Percentiles rank a stretch among this genome's conserved stretches.
These are phyloP conservation scores for Sutorius eximius DNA, from an alignment of 1,284 basidiomycete species.

Conservation along the genomic window DNA sequence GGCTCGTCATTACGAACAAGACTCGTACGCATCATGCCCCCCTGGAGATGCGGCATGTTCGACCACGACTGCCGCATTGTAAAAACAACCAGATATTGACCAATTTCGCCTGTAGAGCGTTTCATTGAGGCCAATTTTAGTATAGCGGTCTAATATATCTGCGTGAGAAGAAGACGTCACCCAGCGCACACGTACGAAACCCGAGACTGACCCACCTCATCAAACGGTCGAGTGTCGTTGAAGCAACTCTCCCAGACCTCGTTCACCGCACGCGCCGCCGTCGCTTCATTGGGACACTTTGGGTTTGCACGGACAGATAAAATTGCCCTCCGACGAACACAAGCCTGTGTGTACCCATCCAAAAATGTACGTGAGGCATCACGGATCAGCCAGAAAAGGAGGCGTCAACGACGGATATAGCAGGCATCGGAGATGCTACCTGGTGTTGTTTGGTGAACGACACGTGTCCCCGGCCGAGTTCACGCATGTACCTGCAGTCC, in stretches of 20 bases:
- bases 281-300: constrained; percentile 70
- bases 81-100: background rate
- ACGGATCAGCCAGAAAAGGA: constrained; percentile 7
- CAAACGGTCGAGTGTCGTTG: constrained; percentile 93
- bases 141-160: constrained; percentile 33
- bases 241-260: constrained; percentile 98
- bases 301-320: constrained; percentile 82
- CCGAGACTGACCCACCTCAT: constrained; percentile 69
- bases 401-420: constrained; percentile 11
- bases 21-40: background rate
- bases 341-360: constrained; percentile 54
- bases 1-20: constrained; percentile 1
- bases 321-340: constrained; percentile 86
- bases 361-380: constrained; percentile 3
- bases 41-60: constrained; percentile 6
- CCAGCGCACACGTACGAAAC: background rate
- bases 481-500: constrained; percentile 84
- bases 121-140: constrained; percentile 1
- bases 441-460: constrained; percentile 93
- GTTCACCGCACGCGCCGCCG: constrained; percentile 88
- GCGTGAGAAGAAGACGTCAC: constrained; percentile 19
- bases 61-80: background rate
- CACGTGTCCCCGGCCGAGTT: constrained; percentile 74
- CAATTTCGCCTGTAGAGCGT: background rate
- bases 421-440: constrained; percentile 42